Conservation (phyloP, 495 filamentous ascomycete species). For the Podospora tetraspora region DNA sequence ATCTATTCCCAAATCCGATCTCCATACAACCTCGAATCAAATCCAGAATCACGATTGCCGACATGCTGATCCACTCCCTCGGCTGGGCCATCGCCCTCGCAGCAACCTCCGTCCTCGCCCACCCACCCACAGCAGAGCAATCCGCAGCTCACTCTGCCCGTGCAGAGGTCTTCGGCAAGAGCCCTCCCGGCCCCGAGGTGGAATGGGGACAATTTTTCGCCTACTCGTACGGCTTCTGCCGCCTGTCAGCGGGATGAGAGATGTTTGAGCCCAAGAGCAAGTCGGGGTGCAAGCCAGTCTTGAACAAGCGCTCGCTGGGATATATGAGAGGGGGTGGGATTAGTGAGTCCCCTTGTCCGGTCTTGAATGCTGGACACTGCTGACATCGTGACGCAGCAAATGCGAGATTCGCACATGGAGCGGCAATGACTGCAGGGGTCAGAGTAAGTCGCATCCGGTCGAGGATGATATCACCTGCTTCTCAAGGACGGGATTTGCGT, state of each 20-base stretch:
- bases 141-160: background rate
- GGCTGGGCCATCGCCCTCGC: background rate
- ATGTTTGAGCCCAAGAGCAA: background rate
- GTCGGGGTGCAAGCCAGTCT: background rate
- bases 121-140: background rate
- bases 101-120: background rate
- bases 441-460: background rate
- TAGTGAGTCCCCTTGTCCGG: background rate
- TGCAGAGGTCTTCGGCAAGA: background rate
- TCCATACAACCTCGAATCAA: no score
- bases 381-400: no score
- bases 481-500: background rate
- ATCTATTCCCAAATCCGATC: no score
- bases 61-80: background rate
- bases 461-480: background rate
- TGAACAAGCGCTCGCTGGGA: background rate
- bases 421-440: background rate
- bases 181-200: background rate
- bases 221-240: background rate
- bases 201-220: background rate
- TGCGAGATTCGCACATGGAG: background rate
- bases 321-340: background rate
- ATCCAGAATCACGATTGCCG: no score
- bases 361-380: no score
- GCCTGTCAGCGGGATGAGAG: background rate